A percentile compares a stretch with the other conserved stretches of the same genome.
phyloP scores from a whole-genome alignment of 1,139 yeast species.

The Candida frijolesensis region DNA sequence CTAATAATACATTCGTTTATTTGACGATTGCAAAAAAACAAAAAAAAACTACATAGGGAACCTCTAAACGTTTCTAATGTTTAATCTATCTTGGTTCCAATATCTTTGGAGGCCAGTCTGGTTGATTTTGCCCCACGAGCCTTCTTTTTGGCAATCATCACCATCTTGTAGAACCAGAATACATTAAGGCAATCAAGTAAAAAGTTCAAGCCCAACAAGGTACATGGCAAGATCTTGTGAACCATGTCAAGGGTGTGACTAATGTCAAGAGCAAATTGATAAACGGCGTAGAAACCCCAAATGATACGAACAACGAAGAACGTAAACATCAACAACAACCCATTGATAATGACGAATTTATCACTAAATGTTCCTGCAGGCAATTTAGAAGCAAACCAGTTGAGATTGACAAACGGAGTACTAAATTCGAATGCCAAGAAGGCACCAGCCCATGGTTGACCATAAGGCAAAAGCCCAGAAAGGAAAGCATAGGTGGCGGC shows the following conservation, averaged over 20 bases:
- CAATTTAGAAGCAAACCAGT: conserved; percentile 85
- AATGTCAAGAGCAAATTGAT: conserved; percentile 55
- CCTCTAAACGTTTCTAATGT: neutral
- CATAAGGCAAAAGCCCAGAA: conserved; percentile 51
- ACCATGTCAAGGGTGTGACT: conserved; percentile 35
- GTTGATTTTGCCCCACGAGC: conserved; percentile 25
- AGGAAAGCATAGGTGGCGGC: conserved; percentile 78
- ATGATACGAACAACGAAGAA: conserved; percentile 79
- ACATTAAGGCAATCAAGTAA: conserved; percentile 69
- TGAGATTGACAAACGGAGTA: conserved; percentile 88
- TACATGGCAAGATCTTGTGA: conserved; percentile 27
- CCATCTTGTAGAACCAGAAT: conserved; percentile 84
- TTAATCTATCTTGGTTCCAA: conserved; percentile 23
- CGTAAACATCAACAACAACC: conserved; percentile 62
- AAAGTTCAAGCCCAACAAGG: conserved; percentile 63
- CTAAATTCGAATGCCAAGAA: conserved; percentile 87
- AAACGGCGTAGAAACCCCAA: conserved; percentile 85
- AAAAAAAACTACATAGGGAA: too few relatives aligned
- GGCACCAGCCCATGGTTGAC: conserved; percentile 78
- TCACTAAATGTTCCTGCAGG: conserved; percentile 60
- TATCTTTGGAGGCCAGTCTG: conserved; percentile 23
- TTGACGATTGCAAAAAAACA: neutral
- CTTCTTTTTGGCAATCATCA: conserved; percentile 64
- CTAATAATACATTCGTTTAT: neutral
- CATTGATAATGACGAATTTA: conserved; percentile 62